Evolutionary conservation across 768 basidiomycete species (phyloP).

Genomic region (Mycena venus): DNA sequence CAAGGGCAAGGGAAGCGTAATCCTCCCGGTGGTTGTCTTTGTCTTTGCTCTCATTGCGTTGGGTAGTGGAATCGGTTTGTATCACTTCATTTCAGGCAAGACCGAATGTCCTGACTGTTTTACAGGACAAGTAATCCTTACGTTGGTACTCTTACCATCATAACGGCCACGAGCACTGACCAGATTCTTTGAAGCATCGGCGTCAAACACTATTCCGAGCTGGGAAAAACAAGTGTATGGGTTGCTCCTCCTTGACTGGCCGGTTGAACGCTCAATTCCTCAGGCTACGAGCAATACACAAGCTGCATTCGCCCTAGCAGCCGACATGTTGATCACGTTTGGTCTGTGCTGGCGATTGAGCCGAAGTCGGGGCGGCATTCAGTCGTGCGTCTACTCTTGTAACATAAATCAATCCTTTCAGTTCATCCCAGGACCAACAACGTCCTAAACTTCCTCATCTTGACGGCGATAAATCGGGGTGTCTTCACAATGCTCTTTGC

Average conservation of each 20-base stretch:
- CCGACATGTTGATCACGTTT: constrained; percentile 8
- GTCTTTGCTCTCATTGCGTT: no score
- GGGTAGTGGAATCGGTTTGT: no score
- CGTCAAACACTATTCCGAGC: no score
- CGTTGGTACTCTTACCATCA: no score
- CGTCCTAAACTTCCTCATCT: constrained; percentile 12
- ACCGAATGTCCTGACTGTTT: no score
- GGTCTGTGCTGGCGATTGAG: constrained; percentile 5
- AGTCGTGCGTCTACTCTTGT: constrained; percentile 4
- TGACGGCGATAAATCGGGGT: constrained; percentile 10
- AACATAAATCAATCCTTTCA: no score
- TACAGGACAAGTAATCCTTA: no score
- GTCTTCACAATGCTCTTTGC: background rate
- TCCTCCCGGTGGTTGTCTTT: background rate
- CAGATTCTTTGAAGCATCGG: no score
- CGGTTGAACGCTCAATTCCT: no score
- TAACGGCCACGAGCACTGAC: no score
- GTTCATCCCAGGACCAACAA: constrained; percentile 2
- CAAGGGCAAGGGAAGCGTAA: background rate
- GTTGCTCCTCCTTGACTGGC: background rate
- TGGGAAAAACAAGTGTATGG: background rate
- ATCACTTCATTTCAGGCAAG: no score
- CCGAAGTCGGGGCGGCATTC: background rate
- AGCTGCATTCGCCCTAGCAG: background rate
- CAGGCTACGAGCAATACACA: background rate